These are phyloP conservation scores for Aspergillus cavernicola DNA, from an alignment of 495 filamentous ascomycete species.

Conservation along the genomic window DNA sequence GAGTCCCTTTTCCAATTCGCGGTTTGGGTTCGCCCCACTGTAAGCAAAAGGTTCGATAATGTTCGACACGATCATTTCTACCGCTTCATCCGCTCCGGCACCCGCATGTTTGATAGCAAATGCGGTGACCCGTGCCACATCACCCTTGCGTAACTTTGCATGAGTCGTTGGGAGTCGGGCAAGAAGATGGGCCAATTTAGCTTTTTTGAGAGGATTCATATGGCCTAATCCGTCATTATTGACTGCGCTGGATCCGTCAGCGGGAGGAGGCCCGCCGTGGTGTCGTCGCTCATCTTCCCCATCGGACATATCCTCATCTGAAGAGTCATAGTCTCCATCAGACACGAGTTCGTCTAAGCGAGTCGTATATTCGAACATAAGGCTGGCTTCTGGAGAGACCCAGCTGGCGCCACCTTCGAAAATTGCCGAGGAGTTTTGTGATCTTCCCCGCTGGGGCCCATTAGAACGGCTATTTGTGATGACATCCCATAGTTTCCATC, in stretches of 20 bases:
- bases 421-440: constrained; percentile 36
- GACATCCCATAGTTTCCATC: constrained; percentile 85
- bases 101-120: constrained; percentile 90
- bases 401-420: constrained; percentile 71
- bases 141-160: constrained; percentile 72
- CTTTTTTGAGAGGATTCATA: constrained; percentile 79
- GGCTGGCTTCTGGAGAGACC: constrained; percentile 60
- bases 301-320: constrained; percentile 82
- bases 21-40: constrained; percentile 56
- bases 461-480: constrained; percentile 49
- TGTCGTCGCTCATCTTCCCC: constrained; percentile 61
- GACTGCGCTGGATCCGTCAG: constrained; percentile 33
- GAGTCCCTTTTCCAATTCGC: constrained; percentile 35
- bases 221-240: constrained; percentile 61
- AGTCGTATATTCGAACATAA: constrained; percentile 74
- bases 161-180: constrained; percentile 75
- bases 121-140: constrained; percentile 79
- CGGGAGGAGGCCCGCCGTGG: constrained; percentile 48
- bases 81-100: constrained; percentile 77
- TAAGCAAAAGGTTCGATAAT: constrained; percentile 65
- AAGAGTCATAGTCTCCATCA: constrained; percentile 80
- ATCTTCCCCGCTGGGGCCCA: constrained; percentile 25
- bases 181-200: constrained; percentile 75
- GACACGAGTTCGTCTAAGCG: constrained; percentile 71
- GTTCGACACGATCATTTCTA: constrained; percentile 80